Evolutionary conservation across 108 stramenopile genomes (phyloP).

Genomic region (Aurantiochytrium sp.): DNA sequence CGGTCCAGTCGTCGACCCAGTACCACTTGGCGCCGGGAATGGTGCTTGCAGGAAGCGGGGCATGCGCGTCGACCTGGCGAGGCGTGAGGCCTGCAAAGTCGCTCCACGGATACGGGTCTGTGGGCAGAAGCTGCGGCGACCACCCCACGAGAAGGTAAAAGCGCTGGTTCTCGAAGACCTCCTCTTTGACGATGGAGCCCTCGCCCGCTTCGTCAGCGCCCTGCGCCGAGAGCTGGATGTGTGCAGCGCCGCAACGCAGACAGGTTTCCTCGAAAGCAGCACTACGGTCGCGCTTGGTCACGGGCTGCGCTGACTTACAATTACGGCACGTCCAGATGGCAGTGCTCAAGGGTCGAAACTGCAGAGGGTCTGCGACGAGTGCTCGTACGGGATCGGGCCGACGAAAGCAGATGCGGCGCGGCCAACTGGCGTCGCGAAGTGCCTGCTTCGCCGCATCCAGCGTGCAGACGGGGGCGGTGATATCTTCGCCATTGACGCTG

Average conservation of each 20-base stretch:
- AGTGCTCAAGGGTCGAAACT: not conserved
- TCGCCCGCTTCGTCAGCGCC: not conserved
- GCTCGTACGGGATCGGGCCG: not conserved
- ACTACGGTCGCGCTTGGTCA: not conserved
- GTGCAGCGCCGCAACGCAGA: not conserved
- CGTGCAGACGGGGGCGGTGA: not conserved
- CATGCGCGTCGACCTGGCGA: not conserved
- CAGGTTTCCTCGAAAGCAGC: not conserved
- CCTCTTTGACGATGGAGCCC: not conserved
- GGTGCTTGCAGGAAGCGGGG: not conserved
- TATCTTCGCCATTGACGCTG: not conserved
- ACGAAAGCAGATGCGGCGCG: not conserved
- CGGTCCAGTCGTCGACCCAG: not conserved
- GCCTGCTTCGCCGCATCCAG: not conserved
- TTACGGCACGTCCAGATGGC: constrained; percentile 1
- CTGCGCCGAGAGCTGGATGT: not conserved
- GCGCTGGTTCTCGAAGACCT: constrained; percentile 24
- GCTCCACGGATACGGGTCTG: not conserved
- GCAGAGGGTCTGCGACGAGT: not conserved
- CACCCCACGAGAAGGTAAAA: not conserved
- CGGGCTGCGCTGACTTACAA: not conserved
- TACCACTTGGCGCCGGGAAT: not conserved
- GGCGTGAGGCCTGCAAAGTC: not conserved
- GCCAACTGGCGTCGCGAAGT: not conserved
- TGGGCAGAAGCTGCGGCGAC: not conserved